phyloP scores from a whole-genome alignment of 352 stramenopile species.

The Phytophthora pisi region DNA sequence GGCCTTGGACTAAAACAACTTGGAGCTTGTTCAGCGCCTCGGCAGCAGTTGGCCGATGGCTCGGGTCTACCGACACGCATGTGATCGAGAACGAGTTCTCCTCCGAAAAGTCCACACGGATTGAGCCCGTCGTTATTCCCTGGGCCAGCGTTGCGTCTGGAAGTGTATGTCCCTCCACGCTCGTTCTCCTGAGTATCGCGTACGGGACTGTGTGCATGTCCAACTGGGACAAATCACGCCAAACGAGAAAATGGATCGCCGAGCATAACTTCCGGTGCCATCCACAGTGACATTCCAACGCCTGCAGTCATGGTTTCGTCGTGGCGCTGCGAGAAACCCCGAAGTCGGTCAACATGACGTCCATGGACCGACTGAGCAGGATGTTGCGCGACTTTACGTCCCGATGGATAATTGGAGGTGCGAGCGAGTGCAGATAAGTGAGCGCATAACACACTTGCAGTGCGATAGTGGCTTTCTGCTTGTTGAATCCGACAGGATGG shows the following conservation, averaged over 20 bases:
- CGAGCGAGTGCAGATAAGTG: slow-evolving; percentile 41
- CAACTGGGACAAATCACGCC: background rate
- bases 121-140: background rate
- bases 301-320: background rate
- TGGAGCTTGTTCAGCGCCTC: background rate
- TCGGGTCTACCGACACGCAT: background rate
- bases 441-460: slow-evolving; percentile 38
- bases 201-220: background rate
- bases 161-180: background rate
- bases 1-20: background rate
- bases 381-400: slow-evolving; percentile 28
- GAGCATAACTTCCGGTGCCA: background rate
- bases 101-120: background rate
- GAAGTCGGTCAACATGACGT: background rate
- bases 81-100: background rate
- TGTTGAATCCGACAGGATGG: slow-evolving; percentile 16
- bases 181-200: background rate
- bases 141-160: background rate
- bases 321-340: background rate
- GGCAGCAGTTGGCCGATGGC: background rate
- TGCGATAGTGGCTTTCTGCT: slow-evolving; percentile 42
- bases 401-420: slow-evolving; percentile 28
- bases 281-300: background rate
- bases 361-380: background rate
- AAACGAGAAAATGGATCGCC: background rate